A percentile compares a stretch with the other conserved stretches of the same genome.
These are phyloP conservation scores for Ziziphus jujuba DNA, from an alignment of 306 rosid genomes.

Conservation along the genomic window DNA sequence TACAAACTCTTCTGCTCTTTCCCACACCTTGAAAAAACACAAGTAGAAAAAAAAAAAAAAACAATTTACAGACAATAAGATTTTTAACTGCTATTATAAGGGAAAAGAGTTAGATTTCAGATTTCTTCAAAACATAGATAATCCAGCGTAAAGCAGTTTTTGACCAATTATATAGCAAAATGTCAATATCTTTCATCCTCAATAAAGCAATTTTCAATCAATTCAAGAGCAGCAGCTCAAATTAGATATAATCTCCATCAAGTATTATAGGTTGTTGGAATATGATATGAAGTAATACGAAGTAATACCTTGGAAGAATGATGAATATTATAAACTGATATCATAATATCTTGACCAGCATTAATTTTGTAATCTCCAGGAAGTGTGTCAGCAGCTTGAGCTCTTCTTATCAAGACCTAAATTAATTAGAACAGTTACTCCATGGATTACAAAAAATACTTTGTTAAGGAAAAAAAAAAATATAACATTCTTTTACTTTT, in stretches of 20 bases:
- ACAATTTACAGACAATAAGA: too few species aligned
- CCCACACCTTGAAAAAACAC: conserved; percentile 72
- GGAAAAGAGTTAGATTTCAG: too few species aligned
- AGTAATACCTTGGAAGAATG: conserved; percentile 77
- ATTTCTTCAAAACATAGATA: neutral
- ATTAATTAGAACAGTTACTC: conserved; percentile 26
- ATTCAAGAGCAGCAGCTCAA: neutral
- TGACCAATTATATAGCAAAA: neutral
- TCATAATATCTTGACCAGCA: conserved; percentile 96
- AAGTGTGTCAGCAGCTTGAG: conserved; percentile 77
- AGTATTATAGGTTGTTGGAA: neutral
- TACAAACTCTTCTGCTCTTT: conserved; percentile 83
- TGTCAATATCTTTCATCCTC: neutral
- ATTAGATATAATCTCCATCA: neutral
- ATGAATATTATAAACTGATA: conserved; percentile 89
- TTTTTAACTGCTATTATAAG: too few species aligned
- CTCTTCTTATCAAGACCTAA: conserved; percentile 93
- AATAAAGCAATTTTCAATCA: neutral
- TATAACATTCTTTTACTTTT: neutral
- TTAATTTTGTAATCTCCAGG: conserved; percentile 84
- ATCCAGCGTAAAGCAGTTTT: neutral
- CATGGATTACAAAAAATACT: conserved; percentile 5
- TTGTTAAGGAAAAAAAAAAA: neutral
- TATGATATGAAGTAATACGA: conserved; percentile 32
- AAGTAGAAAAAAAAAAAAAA: conserved; percentile 22